phyloP scores from a whole-genome alignment of 1,284 basidiomycete species.

The Moesziomyces globuligerus region DNA sequence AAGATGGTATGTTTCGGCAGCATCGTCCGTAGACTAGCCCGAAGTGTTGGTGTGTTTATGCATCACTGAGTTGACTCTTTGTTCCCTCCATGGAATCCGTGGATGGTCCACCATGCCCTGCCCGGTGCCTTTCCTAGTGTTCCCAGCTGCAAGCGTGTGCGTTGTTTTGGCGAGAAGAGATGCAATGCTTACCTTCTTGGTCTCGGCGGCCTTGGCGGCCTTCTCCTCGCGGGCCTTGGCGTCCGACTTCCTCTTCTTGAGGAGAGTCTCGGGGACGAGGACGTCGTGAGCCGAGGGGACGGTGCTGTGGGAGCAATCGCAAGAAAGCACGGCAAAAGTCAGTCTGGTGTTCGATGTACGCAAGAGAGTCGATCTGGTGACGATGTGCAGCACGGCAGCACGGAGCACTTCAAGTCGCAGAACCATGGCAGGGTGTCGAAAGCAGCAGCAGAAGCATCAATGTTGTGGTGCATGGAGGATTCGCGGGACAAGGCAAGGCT shows the following conservation, averaged over 20 bases:
- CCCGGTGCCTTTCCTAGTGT: slow-evolving; percentile 76
- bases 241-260: slow-evolving; percentile 90
- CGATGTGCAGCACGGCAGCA: background rate
- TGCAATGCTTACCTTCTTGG: slow-evolving; percentile 80
- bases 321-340: slow-evolving; percentile 4
- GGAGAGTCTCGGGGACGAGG: slow-evolving; percentile 67
- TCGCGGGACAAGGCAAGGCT: too few relatives aligned
- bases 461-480: background rate
- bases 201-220: slow-evolving; percentile 82
- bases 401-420: background rate
- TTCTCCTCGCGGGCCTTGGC: slow-evolving; percentile 98
- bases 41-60: slow-evolving; percentile 55
- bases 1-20: slow-evolving; percentile 67
- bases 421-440: background rate
- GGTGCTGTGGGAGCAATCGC: slow-evolving; percentile 41
- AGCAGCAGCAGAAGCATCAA: background rate
- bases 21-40: slow-evolving; percentile 65
- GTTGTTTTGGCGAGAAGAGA: slow-evolving; percentile 59
- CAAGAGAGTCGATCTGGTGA: slow-evolving; percentile 2
- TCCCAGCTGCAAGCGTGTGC: slow-evolving; percentile 81
- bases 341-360: slow-evolving; percentile 2
- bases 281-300: slow-evolving; percentile 64
- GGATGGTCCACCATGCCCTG: background rate
- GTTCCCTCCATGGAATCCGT: background rate
- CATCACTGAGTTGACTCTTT: slow-evolving; percentile 52